Evolutionary conservation across 2,329 filamentous ascomycete genomes (phyloP).

Genomic region (Colletotrichum magnum): DNA sequence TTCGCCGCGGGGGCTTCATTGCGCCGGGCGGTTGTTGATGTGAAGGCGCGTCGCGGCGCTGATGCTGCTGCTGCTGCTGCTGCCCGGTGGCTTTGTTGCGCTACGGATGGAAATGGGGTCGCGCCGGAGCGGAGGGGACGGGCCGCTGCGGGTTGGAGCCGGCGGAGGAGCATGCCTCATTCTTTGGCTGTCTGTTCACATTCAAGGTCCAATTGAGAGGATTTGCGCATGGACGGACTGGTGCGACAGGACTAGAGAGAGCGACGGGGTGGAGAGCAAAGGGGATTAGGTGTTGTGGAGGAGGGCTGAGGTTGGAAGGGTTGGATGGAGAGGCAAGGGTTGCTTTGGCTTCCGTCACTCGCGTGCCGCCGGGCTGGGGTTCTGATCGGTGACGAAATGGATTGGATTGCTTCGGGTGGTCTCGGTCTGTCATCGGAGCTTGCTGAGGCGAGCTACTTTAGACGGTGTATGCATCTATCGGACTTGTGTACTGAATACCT

Average conservation of each 20-base stretch:
- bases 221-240: no score
- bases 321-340: slow-evolving; percentile 29
- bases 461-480: slow-evolving; percentile 44
- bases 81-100: slow-evolving; percentile 1
- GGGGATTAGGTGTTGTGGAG: not conserved
- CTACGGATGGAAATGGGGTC: not conserved
- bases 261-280: not conserved
- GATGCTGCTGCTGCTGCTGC: slow-evolving; percentile 8
- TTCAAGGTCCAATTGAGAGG: not conserved
- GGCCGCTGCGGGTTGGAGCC: slow-evolving; percentile 48
- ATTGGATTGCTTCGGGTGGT: slow-evolving; percentile 44
- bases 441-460: not conserved
- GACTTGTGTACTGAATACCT: not conserved
- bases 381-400: slow-evolving; percentile 34
- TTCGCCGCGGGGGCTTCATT: slow-evolving; percentile 61
- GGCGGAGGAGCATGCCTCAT: slow-evolving; percentile 76
- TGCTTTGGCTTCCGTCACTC: not conserved
- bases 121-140: slow-evolving; percentile 41
- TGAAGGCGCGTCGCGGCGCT: slow-evolving; percentile 44
- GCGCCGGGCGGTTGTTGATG: slow-evolving; percentile 47
- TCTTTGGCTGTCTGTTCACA: slow-evolving; percentile 41
- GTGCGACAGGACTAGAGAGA: not conserved
- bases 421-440: slow-evolving; percentile 37
- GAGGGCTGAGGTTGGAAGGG: not conserved
- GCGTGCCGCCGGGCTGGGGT: not conserved